Evolutionary conservation across 2,329 filamentous ascomycete species (phyloP).

Genomic region (Penicillium sumatraense): DNA sequence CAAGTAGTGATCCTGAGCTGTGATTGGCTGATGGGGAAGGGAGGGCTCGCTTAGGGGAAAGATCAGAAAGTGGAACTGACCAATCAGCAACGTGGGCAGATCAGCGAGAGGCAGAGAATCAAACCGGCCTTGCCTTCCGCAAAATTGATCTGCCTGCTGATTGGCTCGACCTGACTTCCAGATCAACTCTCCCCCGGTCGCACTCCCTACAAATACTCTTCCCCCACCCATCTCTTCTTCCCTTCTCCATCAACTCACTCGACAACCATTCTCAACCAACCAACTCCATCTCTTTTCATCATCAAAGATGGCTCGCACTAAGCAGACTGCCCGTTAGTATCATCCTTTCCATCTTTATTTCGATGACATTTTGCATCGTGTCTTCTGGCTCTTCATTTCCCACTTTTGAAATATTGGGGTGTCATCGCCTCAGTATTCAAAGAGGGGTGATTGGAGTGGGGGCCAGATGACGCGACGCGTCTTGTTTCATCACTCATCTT

Average conservation of each 20-base stretch:
- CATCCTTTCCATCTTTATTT: slow-evolving; percentile 4
- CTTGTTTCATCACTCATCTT: slow-evolving; percentile 17
- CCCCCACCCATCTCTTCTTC: slow-evolving; percentile 45
- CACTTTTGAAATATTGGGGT: slow-evolving; percentile 8
- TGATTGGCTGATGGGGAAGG: slow-evolving; percentile 37
- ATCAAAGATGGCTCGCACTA: slow-evolving; percentile 53
- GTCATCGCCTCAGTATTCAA: not conserved
- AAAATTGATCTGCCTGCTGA: slow-evolving; percentile 29
- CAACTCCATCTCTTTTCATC: slow-evolving; percentile 35
- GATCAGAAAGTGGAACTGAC: slow-evolving; percentile 16
- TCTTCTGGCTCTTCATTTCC: slow-evolving; percentile 16
- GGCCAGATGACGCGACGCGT: slow-evolving; percentile 13
- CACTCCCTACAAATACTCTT: slow-evolving; percentile 46
- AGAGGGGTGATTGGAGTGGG: not conserved
- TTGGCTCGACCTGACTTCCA: slow-evolving; percentile 27
- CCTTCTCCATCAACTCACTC: slow-evolving; percentile 39
- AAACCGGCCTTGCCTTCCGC: slow-evolving; percentile 38
- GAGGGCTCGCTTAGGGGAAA: slow-evolving; percentile 39
- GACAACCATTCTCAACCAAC: slow-evolving; percentile 31
- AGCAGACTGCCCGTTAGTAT: slow-evolving; percentile 58
- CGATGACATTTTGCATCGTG: too few species aligned
- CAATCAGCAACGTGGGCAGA: slow-evolving; percentile 17
- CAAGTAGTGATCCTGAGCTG: slow-evolving; percentile 40
- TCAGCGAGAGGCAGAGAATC: slow-evolving; percentile 34
- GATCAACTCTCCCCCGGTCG: slow-evolving; percentile 39